A percentile compares a stretch with the other conserved stretches of the same genome.
Evolutionary conservation across 2,329 filamentous ascomycete species (phyloP).

Genomic region (Exserohilum turcica): DNA sequence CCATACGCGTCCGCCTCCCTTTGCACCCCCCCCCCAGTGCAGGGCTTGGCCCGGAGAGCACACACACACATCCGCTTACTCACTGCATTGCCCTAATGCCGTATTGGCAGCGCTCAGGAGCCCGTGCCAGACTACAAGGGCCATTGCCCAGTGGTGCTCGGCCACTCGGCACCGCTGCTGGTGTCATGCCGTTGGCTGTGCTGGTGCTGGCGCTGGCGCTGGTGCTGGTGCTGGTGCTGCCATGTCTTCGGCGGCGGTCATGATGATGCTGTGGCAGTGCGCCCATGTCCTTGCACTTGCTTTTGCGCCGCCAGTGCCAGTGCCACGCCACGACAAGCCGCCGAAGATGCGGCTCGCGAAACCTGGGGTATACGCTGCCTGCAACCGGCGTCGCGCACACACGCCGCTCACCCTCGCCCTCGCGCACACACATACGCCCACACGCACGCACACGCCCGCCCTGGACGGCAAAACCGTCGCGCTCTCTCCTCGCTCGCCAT

Average conservation of each 20-base stretch:
- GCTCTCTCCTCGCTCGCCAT: neutral
- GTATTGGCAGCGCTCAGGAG: conserved; percentile 23
- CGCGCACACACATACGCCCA: conserved; percentile 9
- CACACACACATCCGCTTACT: conserved; percentile 22
- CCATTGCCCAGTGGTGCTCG: conserved; percentile 17
- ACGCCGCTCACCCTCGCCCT: conserved; percentile 10
- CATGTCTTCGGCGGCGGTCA: conserved; percentile 8
- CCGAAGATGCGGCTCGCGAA: conserved; percentile 19
- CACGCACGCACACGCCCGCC: neutral
- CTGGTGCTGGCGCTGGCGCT: no score
- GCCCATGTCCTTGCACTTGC: conserved; percentile 23
- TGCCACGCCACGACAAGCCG: conserved; percentile 2
- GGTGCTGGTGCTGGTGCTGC: no score
- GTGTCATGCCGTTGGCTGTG: neutral
- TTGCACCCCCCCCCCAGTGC: conserved; percentile 1
- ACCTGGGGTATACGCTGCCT: conserved; percentile 9
- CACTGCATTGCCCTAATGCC: conserved; percentile 20
- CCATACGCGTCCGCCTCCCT: neutral
- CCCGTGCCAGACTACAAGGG: conserved; percentile 27
- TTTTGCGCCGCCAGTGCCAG: neutral
- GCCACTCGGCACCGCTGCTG: conserved; percentile 25
- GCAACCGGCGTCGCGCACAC: conserved; percentile 1
- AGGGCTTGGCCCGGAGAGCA: conserved; percentile 13
- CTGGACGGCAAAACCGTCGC: no score
- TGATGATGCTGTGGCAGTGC: conserved; percentile 29